phyloP scores from a whole-genome alignment of 2,329 filamentous ascomycete genomes.

The Apiospora hydei region DNA sequence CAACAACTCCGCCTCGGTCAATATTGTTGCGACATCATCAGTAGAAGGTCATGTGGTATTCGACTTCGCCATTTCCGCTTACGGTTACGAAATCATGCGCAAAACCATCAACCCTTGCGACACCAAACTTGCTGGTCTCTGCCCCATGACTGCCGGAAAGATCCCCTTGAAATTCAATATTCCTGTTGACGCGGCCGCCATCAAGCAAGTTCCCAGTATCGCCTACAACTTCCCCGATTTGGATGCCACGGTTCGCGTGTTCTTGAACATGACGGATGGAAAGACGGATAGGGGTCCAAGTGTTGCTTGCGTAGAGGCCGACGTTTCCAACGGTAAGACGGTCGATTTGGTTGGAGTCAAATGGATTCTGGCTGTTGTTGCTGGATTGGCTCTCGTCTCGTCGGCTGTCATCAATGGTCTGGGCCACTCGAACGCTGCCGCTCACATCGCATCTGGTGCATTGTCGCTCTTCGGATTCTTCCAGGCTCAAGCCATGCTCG shows the following conservation, averaged over 20 bases:
- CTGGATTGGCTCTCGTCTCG: slow-evolving; percentile 75
- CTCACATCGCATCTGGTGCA: slow-evolving; percentile 85
- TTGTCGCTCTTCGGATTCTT: slow-evolving; percentile 87
- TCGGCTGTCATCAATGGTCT: slow-evolving; percentile 84
- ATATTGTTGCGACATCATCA: slow-evolving; percentile 81
- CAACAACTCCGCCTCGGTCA: slow-evolving; percentile 75
- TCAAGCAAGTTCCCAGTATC: slow-evolving; percentile 74
- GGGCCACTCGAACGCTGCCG: slow-evolving; percentile 85
- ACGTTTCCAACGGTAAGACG: slow-evolving; percentile 83
- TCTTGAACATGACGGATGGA: slow-evolving; percentile 68
- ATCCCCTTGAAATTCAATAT: slow-evolving; percentile 78
- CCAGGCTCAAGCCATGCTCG: slow-evolving; percentile 85
- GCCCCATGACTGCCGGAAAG: slow-evolving; percentile 87
- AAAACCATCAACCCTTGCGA: slow-evolving; percentile 79
- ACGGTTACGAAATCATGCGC: slow-evolving; percentile 77
- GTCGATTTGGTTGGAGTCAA: slow-evolving; percentile 82
- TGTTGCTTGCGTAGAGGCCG: slow-evolving; percentile 81
- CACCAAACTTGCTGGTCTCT: slow-evolving; percentile 74
- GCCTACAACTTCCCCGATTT: slow-evolving; percentile 85
- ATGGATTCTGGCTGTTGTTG: slow-evolving; percentile 81
- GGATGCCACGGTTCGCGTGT: slow-evolving; percentile 78
- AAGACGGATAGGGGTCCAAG: slow-evolving; percentile 50
- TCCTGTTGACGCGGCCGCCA: slow-evolving; percentile 59
- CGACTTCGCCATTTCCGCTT: slow-evolving; percentile 78
- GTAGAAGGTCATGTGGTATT: slow-evolving; percentile 85